Base-by-base conservation (phyloP, 2,329 filamentous ascomycete species). In the Fusarium nurragi region DNA sequence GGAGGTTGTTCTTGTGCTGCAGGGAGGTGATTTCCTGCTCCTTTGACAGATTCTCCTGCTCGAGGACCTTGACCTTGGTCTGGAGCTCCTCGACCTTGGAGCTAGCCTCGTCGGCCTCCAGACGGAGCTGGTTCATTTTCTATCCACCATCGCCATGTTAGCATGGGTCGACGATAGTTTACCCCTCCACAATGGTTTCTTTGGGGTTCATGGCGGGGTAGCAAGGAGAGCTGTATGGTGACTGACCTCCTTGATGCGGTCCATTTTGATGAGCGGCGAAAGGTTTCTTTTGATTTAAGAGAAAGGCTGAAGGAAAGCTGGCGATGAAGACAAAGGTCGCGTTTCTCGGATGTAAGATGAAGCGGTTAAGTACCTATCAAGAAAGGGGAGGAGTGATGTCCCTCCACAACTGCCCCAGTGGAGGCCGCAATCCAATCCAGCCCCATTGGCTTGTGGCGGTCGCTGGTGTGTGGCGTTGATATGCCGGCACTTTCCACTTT, bases 1-100 rank as follows among this genome's bases (percentile, higher is more conserved):
- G 90, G 63, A 97, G 85, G 75, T 89, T 88, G 83, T 97, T 97
- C 85, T 94, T 96, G 90, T 98, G 94, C 77, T 90, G 88, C 75
- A 98, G 88, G 51, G 95, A 98, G 70, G 92, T 96, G 80, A 98
- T 97, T 80, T 98, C 94, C 82, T 98, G 94, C 84, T 98, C 95
- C 85, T 98, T 98, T 77, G 90, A 86, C 65, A 97, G 86, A 80
- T 93, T 97, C 84, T 98, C 94, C 81, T 97, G 91, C 83, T 99
- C 94, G 67, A 98, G 87, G 52, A 82, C 79, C 86, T 97, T 98
- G 83, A 97, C 86, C 83, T 92, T 94, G 74, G 80, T 70, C 83
- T 95, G 89, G 71, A 97, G 88, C 82, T 98, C 94, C 77, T 97
- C 92, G 68, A 90, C 90, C 83, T 94, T 91, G 77, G 84, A 81